Evolutionary conservation across 257 asterid species (phyloP).

Genomic region (Euphrasia confusa): DNA sequence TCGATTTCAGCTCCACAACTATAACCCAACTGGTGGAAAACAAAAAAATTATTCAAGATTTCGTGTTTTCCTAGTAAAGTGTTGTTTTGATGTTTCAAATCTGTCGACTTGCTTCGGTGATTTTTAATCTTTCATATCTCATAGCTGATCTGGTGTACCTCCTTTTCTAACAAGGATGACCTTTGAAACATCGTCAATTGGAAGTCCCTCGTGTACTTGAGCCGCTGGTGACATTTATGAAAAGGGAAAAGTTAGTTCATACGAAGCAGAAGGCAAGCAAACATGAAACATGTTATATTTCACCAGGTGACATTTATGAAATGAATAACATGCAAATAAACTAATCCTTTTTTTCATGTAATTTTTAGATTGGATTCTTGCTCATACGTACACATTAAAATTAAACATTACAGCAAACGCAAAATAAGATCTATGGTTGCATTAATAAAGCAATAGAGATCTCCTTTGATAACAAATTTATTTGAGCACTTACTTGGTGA

Average conservation of each 20-base stretch:
- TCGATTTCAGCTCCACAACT: neutral
- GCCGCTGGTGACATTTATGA: neutral
- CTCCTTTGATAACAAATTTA: neutral
- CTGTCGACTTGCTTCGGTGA: neutral
- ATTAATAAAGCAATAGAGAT: no score
- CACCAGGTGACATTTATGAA: no score
- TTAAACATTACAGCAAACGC: no score
- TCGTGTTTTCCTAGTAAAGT: neutral
- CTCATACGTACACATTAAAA: no score
- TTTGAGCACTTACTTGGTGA: conserved; percentile 4
- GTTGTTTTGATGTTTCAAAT: neutral
- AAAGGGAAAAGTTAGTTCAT: neutral
- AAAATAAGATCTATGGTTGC: no score
- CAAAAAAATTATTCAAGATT: neutral
- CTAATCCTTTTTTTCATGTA: no score
- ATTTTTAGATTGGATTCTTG: no score
- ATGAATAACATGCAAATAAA: no score
- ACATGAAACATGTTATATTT: neutral
- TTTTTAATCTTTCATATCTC: neutral
- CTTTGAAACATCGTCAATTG: conserved; percentile 11
- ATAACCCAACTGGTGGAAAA: neutral
- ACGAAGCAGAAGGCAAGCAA: neutral
- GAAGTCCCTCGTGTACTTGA: conserved; percentile 14
- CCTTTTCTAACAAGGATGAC: conserved; percentile 9
- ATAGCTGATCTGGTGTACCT: conserved; percentile 8